These are phyloP conservation scores for Lyophyllum atratum DNA, from an alignment of 768 basidiomycete genomes.

Conservation along the genomic window DNA sequence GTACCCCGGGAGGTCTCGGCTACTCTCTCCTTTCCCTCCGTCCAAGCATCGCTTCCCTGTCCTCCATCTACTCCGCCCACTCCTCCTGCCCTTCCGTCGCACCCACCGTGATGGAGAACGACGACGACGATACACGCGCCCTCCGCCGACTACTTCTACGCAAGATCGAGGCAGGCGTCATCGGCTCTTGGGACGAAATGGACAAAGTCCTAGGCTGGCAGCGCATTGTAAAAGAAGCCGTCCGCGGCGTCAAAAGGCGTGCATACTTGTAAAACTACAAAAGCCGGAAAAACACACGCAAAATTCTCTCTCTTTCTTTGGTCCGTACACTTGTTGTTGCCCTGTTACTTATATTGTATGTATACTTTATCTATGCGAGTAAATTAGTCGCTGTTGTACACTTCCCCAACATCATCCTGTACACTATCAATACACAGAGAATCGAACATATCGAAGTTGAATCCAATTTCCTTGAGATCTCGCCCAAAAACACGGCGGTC, in stretches of 20 bases:
- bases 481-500: not conserved
- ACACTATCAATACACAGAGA: slow-evolving; percentile 16
- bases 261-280: slow-evolving; percentile 39
- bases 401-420: slow-evolving; percentile 14
- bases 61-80: slow-evolving; percentile 40
- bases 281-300: slow-evolving; percentile 6
- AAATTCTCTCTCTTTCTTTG: not conserved
- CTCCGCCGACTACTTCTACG: slow-evolving; percentile 65
- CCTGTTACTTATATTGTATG: slow-evolving; percentile 26
- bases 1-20: slow-evolving; percentile 31
- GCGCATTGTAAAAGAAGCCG: slow-evolving; percentile 62
- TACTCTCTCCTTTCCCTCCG: slow-evolving; percentile 36
- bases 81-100: slow-evolving; percentile 51
- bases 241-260: slow-evolving; percentile 55
- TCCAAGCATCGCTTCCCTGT: slow-evolving; percentile 43
- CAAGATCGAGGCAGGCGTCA: slow-evolving; percentile 61
- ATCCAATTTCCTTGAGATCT: not conserved
- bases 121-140: slow-evolving; percentile 64
- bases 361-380: slow-evolving; percentile 27
- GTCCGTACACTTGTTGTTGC: slow-evolving; percentile 19
- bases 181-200: slow-evolving; percentile 62
- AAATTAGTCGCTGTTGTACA: slow-evolving; percentile 20
- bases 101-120: slow-evolving; percentile 50
- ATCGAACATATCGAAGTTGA: not conserved
- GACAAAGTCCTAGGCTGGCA: slow-evolving; percentile 63